Conservation (phyloP, 2,329 filamentous ascomycete species). For the Xylariaceae sp. region DNA sequence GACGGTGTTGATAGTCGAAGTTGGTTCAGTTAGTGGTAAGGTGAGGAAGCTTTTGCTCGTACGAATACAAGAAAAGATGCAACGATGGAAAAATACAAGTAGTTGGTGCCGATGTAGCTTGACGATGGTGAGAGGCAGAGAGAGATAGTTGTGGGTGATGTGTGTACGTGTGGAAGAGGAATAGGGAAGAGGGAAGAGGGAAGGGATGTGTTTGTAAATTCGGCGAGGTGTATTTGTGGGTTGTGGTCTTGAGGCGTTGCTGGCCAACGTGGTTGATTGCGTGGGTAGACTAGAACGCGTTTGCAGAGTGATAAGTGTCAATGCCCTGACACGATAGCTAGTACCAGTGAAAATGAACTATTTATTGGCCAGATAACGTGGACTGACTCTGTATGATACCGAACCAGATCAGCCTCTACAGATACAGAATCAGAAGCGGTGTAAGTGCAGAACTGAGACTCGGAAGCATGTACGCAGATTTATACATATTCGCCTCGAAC, state of each 20-base stretch:
- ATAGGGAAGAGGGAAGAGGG: neutral
- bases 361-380: neutral
- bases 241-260: conserved; percentile 11
- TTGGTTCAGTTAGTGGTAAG: conserved; percentile 15
- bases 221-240: conserved; percentile 16
- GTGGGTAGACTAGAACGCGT: too few relatives aligned
- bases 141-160: neutral
- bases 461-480: neutral
- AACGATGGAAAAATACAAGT: neutral
- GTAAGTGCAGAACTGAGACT: neutral
- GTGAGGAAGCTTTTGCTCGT: conserved; percentile 14
- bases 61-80: conserved; percentile 6
- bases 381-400: neutral
- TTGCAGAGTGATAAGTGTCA: neutral
- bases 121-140: neutral
- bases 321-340: neutral
- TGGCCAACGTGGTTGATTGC: conserved; percentile 12
- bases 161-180: neutral
- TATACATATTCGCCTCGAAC: neutral
- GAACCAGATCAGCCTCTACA: neutral
- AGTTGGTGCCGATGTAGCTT: neutral
- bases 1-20: conserved; percentile 17
- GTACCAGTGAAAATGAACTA: too few relatives aligned
- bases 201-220: conserved; percentile 13
- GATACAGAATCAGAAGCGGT: neutral